phyloP scores from a whole-genome alignment of 805 yeast species.

The Suhomyces pyralidae region DNA sequence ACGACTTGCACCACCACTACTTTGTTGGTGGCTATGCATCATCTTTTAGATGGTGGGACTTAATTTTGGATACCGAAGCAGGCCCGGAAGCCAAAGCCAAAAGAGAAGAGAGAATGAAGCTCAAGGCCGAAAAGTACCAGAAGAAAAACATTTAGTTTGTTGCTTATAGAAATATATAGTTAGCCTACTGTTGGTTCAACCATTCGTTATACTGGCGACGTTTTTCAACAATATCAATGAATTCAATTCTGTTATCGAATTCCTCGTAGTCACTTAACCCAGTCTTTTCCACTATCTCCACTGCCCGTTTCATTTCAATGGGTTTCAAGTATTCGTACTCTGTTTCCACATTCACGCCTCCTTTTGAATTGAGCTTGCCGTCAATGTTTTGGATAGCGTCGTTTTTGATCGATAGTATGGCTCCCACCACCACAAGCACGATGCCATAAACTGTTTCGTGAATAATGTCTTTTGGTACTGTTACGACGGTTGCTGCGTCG shows the following conservation, averaged over 20 bases:
- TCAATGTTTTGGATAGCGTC: constrained; percentile 7
- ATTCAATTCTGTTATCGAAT: constrained; percentile 50
- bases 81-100: constrained; percentile 75
- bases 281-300: constrained; percentile 43
- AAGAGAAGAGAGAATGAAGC: constrained; percentile 64
- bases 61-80: constrained; percentile 80
- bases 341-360: constrained; percentile 17
- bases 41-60: constrained; percentile 96
- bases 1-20: constrained; percentile 94
- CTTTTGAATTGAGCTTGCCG: constrained; percentile 4
- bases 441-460: constrained; percentile 52
- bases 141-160: constrained; percentile 12
- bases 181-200: constrained; percentile 30
- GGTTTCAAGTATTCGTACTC: constrained; percentile 40
- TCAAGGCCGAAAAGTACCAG: constrained; percentile 46
- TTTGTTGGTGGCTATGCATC: constrained; percentile 95
- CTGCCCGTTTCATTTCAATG: constrained; percentile 46
- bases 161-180: neutral
- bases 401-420: constrained; percentile 30
- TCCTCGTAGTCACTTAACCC: constrained; percentile 48
- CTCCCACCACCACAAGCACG: constrained; percentile 37
- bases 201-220: constrained; percentile 44
- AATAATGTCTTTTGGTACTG: constrained; percentile 43
- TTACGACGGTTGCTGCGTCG: constrained; percentile 14
- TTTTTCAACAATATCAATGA: constrained; percentile 46